These are phyloP conservation scores for Paratinospora sagittata DNA, from an alignment of 164 flowering plant species.

Conservation along the genomic window DNA sequence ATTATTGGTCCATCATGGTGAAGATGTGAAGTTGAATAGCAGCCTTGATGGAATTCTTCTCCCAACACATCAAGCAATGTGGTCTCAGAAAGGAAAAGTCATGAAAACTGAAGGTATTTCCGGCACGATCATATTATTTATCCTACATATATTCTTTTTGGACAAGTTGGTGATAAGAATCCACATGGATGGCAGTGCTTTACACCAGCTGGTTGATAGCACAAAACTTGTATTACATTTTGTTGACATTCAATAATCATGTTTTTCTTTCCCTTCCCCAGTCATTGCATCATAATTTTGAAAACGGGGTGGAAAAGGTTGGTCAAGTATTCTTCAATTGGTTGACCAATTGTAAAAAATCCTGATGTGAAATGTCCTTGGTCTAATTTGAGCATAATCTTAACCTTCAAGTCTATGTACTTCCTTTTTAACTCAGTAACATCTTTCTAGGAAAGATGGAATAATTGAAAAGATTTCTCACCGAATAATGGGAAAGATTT, in stretches of 20 bases:
- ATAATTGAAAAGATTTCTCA: not conserved
- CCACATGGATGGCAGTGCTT: not conserved
- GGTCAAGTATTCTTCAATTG: not conserved
- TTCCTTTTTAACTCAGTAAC: not conserved
- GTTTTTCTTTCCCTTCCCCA: too few relatives aligned
- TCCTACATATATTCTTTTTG: not conserved
- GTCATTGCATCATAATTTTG: not conserved
- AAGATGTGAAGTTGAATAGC: constrained; percentile 42
- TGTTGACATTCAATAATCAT: too few relatives aligned
- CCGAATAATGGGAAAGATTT: not conserved
- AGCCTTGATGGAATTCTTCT: constrained; percentile 63
- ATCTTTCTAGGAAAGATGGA: not conserved
- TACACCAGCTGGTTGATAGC: not conserved
- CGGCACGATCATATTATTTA: not conserved
- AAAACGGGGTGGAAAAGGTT: not conserved
- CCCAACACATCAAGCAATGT: constrained; percentile 36
- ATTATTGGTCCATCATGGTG: constrained; percentile 52
- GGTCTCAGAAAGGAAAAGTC: constrained; percentile 35
- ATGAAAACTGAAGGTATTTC: constrained; percentile 45
- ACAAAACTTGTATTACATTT: too few relatives aligned
- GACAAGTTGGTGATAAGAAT: not conserved
- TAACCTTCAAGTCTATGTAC: too few relatives aligned
- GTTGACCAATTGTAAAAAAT: not conserved
- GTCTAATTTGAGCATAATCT: not conserved
- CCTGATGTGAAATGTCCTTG: not conserved